Percentiles rank a stretch among this genome's conserved stretches.
Conservation (phyloP, 2,329 filamentous ascomycete genomes). For the Sordariomycetes sp. region DNA sequence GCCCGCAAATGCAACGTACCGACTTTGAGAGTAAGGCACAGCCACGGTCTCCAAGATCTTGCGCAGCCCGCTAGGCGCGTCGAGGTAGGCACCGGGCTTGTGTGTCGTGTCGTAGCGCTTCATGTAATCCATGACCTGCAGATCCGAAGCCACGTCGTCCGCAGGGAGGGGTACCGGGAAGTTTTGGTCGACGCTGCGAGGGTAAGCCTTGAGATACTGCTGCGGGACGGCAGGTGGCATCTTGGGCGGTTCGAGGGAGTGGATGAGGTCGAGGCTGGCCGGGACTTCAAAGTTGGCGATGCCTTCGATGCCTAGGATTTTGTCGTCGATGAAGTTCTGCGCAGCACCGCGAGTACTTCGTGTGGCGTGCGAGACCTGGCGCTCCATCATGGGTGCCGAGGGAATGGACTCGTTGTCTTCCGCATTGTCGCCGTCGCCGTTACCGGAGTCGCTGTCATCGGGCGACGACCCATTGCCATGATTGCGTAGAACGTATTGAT, state of each 20-base stretch:
- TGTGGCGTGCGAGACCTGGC: constrained; percentile 54
- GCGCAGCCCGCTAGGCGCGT: constrained; percentile 41
- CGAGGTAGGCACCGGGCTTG: constrained; percentile 46
- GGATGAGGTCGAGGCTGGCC: constrained; percentile 47
- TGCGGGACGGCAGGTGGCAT: constrained; percentile 47
- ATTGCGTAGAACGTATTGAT: constrained; percentile 48
- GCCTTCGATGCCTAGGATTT: constrained; percentile 49
- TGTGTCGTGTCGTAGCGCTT: constrained; percentile 45
- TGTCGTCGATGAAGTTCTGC: constrained; percentile 48
- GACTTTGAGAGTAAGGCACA: constrained; percentile 33
- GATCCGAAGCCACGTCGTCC: constrained; percentile 44
- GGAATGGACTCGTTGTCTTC: constrained; percentile 36
- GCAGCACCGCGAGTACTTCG: constrained; percentile 49
- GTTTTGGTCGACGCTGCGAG: constrained; percentile 45
- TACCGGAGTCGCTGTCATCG: constrained; percentile 44
- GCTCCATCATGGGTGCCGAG: constrained; percentile 50
- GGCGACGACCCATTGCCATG: constrained; percentile 40
- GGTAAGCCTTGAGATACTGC: constrained; percentile 50
- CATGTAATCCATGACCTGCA: constrained; percentile 49
- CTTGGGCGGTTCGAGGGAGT: constrained; percentile 44
- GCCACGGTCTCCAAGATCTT: constrained; percentile 47
- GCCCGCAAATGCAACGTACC: constrained; percentile 38
- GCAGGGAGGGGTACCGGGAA: constrained; percentile 39
- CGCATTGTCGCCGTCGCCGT: constrained; percentile 40
- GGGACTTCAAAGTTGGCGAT: constrained; percentile 51